These are phyloP conservation scores for Fonsecaea nubica DNA, from an alignment of 2,329 filamentous ascomycete genomes.

Conservation along the genomic window DNA sequence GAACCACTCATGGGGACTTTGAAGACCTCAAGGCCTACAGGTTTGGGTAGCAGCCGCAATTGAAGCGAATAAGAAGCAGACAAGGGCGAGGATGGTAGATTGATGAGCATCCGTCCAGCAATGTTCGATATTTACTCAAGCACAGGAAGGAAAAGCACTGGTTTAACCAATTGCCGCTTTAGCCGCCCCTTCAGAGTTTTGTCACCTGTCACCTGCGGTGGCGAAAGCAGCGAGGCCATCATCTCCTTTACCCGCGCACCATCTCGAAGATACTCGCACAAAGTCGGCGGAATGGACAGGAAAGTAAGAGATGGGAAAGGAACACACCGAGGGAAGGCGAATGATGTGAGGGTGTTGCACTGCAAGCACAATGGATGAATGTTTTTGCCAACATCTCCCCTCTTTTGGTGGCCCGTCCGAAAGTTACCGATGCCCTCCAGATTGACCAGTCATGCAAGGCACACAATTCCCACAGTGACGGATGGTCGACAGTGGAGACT, in stretches of 20 bases:
- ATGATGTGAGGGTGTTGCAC: neutral
- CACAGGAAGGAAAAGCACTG: neutral
- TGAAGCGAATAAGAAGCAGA: neutral
- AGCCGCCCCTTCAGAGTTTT: neutral
- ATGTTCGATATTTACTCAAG: no score
- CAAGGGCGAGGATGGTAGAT: neutral
- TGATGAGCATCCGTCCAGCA: neutral
- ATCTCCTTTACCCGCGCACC: neutral
- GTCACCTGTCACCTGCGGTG: neutral
- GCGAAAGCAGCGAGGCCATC: neutral
- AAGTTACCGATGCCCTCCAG: neutral
- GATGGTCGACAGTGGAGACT: neutral
- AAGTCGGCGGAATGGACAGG: conserved; percentile 10
- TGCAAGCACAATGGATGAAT: neutral
- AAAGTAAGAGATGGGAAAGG: conserved; percentile 3
- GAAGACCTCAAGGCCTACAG: neutral
- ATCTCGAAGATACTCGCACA: neutral
- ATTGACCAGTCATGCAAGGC: neutral
- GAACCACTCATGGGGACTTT: neutral
- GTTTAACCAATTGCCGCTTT: conserved; percentile 1
- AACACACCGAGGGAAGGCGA: neutral
- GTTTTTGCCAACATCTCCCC: neutral
- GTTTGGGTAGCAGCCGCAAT: neutral
- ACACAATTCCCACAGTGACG: neutral
- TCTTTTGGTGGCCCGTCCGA: neutral